phyloP scores from a whole-genome alignment of 2,329 filamentous ascomycete species.

The Pleurostoma richardsiae region DNA sequence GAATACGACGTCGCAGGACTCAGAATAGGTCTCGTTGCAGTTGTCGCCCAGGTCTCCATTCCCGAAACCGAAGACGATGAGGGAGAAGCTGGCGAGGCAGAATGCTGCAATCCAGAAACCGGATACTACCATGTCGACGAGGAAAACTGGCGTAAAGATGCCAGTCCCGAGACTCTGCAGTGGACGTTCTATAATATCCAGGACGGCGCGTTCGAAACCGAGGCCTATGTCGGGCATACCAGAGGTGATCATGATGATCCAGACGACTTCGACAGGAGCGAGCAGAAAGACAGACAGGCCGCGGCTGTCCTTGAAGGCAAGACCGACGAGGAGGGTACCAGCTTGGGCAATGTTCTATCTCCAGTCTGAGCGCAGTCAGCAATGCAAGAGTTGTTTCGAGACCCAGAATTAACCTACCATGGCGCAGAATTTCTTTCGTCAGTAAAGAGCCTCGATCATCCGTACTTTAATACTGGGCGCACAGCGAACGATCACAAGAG shows the following conservation, averaged over 20 bases:
- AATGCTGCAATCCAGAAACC: slow-evolving; percentile 60
- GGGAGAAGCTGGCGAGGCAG: slow-evolving; percentile 50
- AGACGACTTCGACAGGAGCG: slow-evolving; percentile 66
- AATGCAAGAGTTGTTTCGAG: neutral
- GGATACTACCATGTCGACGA: slow-evolving; percentile 58
- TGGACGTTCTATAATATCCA: slow-evolving; percentile 61
- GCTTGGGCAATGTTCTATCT: slow-evolving; percentile 67
- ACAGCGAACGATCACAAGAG: slow-evolving; percentile 65
- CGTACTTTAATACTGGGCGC: slow-evolving; percentile 66
- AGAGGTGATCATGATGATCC: slow-evolving; percentile 71
- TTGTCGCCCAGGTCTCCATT: slow-evolving; percentile 51
- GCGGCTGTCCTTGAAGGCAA: slow-evolving; percentile 62
- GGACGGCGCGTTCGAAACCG: slow-evolving; percentile 62
- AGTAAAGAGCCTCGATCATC: slow-evolving; percentile 70
- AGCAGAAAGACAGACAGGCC: slow-evolving; percentile 64
- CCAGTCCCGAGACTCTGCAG: slow-evolving; percentile 54
- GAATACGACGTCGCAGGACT: slow-evolving; percentile 53
- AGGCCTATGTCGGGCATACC: slow-evolving; percentile 68
- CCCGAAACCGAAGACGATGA: slow-evolving; percentile 50
- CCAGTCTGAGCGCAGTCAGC: slow-evolving; percentile 43
- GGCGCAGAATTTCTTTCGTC: slow-evolving; percentile 55
- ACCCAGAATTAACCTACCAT: slow-evolving; percentile 27
- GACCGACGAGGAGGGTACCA: slow-evolving; percentile 59
- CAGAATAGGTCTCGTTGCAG: slow-evolving; percentile 50
- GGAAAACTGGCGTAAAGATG: slow-evolving; percentile 60